Conservation (phyloP, 179 eudicot genomes). For the Spergularia azorica region DNA sequence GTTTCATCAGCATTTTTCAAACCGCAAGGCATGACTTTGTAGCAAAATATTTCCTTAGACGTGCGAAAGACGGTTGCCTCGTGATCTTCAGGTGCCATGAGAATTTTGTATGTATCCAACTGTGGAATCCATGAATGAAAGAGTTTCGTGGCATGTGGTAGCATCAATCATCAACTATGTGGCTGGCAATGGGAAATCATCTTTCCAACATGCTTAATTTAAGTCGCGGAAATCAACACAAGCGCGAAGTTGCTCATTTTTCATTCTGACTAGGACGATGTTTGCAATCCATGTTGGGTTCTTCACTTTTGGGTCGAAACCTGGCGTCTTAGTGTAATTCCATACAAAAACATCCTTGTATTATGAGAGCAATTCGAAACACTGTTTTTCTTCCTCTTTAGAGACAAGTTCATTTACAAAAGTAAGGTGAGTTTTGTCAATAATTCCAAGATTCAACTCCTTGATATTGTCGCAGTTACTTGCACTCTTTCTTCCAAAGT, state of each 20-base stretch:
- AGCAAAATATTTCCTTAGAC: not conserved
- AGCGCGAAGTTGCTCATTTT: not conserved
- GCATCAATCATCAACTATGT: slow-evolving; percentile 9
- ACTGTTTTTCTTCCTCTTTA: not conserved
- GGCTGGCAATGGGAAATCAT: not conserved
- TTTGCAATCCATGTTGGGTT: slow-evolving; percentile 13
- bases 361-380: not conserved
- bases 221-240: slow-evolving; percentile 1
- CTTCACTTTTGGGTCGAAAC: slow-evolving; percentile 1
- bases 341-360: slow-evolving; percentile 3
- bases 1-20: not conserved
- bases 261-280: slow-evolving; percentile 4
- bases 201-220: not conserved
- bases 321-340: not conserved
- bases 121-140: slow-evolving; percentile 4
- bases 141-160: slow-evolving; percentile 2
- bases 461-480: not conserved
- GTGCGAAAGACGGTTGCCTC: not conserved
- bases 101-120: not conserved
- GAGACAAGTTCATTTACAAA: not conserved
- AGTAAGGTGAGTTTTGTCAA: not conserved
- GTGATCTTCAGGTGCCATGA: slow-evolving; percentile 4
- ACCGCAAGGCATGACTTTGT: not conserved
- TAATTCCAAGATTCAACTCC: not conserved
- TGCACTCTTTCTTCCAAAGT: not conserved